phyloP scores from a whole-genome alignment of 2,329 filamentous ascomycete species.

The Pyrenophora tritici-repentis region DNA sequence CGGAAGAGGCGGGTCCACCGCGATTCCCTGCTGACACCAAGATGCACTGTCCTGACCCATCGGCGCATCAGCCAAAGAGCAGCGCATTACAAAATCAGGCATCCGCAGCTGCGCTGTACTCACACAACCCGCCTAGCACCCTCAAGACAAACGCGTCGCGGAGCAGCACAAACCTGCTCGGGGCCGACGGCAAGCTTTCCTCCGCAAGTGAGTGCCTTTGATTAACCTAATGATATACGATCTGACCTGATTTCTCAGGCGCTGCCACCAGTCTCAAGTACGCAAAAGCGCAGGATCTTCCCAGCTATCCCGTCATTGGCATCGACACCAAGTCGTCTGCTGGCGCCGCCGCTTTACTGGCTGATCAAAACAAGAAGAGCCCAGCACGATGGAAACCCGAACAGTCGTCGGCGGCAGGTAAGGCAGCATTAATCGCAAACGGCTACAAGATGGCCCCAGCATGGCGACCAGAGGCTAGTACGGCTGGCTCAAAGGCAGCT shows the following conservation, averaged over 20 bases:
- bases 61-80: conserved; percentile 46
- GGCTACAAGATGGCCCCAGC: conserved; percentile 65
- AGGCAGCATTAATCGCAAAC: conserved; percentile 63
- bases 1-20: conserved; percentile 29
- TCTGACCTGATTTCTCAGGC: conserved; percentile 49
- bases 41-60: conserved; percentile 52
- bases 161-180: conserved; percentile 47
- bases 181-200: conserved; percentile 60
- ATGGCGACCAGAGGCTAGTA: conserved; percentile 67
- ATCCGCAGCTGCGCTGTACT: conserved; percentile 66
- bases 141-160: conserved; percentile 24
- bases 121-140: conserved; percentile 49
- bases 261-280: conserved; percentile 69
- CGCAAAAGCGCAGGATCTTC: conserved; percentile 72
- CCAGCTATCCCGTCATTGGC: conserved; percentile 72
- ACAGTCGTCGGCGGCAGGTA: conserved; percentile 60
- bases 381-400: conserved; percentile 70
- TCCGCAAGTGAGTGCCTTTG: conserved; percentile 56
- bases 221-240: neutral
- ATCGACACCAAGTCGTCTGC: conserved; percentile 66
- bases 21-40: conserved; percentile 20
- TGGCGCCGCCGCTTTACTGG: conserved; percentile 73
- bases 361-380: conserved; percentile 70
- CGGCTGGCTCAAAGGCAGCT: conserved; percentile 75
- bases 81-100: conserved; percentile 55